Conservation (phyloP, 495 filamentous ascomycete species). For the Penicillium canariense region DNA sequence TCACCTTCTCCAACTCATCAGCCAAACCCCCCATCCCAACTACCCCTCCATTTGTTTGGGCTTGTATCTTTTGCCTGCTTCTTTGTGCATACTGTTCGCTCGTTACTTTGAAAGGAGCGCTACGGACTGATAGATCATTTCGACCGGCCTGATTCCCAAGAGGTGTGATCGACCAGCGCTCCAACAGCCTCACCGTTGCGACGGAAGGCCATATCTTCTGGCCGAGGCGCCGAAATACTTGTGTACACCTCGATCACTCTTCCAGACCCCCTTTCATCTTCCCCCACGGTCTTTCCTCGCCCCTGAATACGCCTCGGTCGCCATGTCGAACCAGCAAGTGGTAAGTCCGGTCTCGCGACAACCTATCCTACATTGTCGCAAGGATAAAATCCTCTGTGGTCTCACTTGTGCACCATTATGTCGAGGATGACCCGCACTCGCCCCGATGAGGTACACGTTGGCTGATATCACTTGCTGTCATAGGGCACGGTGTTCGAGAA, state of each 20-base stretch:
- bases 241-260: background rate
- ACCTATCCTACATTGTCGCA: constrained; percentile 15
- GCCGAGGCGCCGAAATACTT: background rate
- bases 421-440: no score
- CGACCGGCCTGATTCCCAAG: constrained; percentile 10
- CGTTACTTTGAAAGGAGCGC: background rate
- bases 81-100: background rate
- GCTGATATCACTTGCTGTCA: constrained; percentile 35
- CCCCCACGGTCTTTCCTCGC: background rate
- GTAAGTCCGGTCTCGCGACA: constrained; percentile 48
- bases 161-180: constrained; percentile 18
- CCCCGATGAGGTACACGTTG: no score
- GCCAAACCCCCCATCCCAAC: constrained; percentile 16
- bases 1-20: constrained; percentile 44
- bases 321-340: constrained; percentile 65
- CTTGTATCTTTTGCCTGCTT: background rate
- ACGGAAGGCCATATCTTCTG: constrained; percentile 15
- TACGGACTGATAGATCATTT: background rate
- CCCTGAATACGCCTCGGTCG: constrained; percentile 3
- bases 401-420: no score
- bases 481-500: constrained; percentile 81
- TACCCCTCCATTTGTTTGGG: constrained; percentile 2
- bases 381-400: background rate
- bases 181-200: constrained; percentile 28
- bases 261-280: background rate